Conservation (phyloP, 2,329 filamentous ascomycete genomes). For the Trichophyton equinum region DNA sequence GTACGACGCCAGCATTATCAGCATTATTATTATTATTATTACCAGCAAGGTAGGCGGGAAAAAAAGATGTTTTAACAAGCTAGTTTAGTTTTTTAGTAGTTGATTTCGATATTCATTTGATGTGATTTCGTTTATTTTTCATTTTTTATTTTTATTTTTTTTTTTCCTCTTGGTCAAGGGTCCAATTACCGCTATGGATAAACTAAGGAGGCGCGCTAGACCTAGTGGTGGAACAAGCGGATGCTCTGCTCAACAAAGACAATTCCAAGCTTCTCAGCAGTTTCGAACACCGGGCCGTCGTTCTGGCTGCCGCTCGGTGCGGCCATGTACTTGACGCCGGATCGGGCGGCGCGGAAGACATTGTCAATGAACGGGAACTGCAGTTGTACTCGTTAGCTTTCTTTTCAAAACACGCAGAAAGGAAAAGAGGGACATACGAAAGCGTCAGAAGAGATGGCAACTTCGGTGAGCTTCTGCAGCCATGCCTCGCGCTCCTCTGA, state of each 20-base stretch:
- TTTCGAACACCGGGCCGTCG: constrained; percentile 49
- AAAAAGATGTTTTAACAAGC: no score
- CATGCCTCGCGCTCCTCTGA: constrained; percentile 73
- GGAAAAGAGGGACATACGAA: constrained; percentile 53
- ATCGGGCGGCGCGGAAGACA: constrained; percentile 78
- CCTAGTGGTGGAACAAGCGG: constrained; percentile 86
- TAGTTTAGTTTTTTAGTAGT: no score
- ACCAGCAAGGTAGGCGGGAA: no score
- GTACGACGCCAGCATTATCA: no score
- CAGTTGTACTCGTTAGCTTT: neutral
- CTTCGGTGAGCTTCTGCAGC: constrained; percentile 61
- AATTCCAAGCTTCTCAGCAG: constrained; percentile 81
- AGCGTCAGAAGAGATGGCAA: constrained; percentile 84
- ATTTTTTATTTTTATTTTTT: no score
- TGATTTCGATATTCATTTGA: no score
- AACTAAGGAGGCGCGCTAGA: neutral
- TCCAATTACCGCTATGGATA: no score
- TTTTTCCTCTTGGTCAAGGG: no score
- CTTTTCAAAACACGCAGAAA: neutral
- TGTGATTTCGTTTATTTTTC: no score
- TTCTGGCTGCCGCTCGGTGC: constrained; percentile 66
- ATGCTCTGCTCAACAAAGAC: constrained; percentile 92
- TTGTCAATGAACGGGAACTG: constrained; percentile 98
- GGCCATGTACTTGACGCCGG: constrained; percentile 90
- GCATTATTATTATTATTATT: no score